Evolutionary conservation across 306 rosid genomes (phyloP), one percentile per base, ranked within the genome.

Genomic region (Trifolium pratense): DNA sequence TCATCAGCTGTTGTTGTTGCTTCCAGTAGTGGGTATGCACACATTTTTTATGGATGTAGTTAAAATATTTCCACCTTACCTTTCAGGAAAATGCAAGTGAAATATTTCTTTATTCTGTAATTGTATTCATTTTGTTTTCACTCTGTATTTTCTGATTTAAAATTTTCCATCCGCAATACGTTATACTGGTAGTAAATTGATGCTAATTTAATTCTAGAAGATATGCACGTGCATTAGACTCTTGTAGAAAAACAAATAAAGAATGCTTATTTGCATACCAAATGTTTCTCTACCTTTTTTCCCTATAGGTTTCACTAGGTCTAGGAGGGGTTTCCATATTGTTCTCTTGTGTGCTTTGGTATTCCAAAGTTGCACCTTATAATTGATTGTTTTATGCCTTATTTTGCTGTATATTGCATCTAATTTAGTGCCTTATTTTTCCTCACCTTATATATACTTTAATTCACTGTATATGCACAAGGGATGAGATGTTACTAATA

Each of bases 1-100:
- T 75, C 91, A 52, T 68, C 94, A 18, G 69, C 97, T 52, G 83
- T 82, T 79, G 81, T 85, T 80, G 82, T 82, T 46, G 88, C 95
- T 48, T 87, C 94, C 43, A 81, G 92, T 45, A 87, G 90, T 73
- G 97, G 98, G 98, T 91, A 25, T 82, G 91, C 66, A 40, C 69
- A 55, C 62, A 71, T 76, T 37, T 11, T 11, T 9, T 31, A 66
- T 21, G 14, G 52, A 45, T 49, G 71, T 26, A 40, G 55, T 43
- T 21, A 14, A 29, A 45, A 1, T 21, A 36, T 36, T 37, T 7
- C 43, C 29, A 5, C 32, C 31, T 43, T 59, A 23, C 2, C 52
- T 40, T 46, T 34, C 29, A 17, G 18, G 16, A 49, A 37, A 65
- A 64, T 18, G 1, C 37, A 31, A 15, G 25, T 40, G 1, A 53